phyloP scores from a whole-genome alignment of 2,329 filamentous ascomycete species.

The Aspergillus cejpii region DNA sequence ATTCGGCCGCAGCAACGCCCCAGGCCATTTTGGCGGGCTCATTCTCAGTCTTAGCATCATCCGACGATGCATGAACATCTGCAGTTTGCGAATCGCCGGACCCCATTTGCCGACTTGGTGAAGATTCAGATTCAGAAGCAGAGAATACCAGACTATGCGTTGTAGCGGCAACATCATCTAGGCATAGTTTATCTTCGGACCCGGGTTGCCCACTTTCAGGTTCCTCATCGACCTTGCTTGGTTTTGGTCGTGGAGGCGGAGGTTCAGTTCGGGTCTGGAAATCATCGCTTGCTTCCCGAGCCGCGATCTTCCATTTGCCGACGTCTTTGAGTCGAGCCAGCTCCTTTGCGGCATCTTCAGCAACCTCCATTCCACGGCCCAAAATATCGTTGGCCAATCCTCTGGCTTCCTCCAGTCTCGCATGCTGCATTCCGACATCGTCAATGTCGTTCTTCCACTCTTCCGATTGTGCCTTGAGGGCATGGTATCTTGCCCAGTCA shows the following conservation, averaged over 20 bases:
- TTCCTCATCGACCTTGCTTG: constrained; percentile 1
- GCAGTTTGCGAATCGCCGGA: neutral
- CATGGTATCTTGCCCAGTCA: constrained; percentile 93
- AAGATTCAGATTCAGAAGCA: neutral
- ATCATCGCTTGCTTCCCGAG: constrained; percentile 67
- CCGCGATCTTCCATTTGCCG: constrained; percentile 72
- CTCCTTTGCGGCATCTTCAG: constrained; percentile 72
- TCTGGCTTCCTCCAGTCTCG: constrained; percentile 62
- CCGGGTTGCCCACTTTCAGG: neutral
- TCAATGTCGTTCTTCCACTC: constrained; percentile 81
- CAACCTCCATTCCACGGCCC: constrained; percentile 70
- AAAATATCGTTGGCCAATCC: constrained; percentile 63
- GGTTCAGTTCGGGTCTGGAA: constrained; percentile 59
- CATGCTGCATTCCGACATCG: constrained; percentile 65
- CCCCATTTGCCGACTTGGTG: neutral
- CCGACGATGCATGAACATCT: constrained; percentile 18
- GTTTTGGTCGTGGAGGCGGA: constrained; percentile 30
- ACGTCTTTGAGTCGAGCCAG: constrained; percentile 75
- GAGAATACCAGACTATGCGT: neutral
- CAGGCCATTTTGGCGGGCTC: constrained; percentile 35
- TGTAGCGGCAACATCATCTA: neutral
- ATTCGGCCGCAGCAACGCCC: constrained; percentile 49
- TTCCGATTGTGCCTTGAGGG: constrained; percentile 72
- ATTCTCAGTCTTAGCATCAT: neutral
- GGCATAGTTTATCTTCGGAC: neutral